Base-by-base conservation (phyloP, 208 protist genomes). In the Crithidia fasciculata region DNA sequence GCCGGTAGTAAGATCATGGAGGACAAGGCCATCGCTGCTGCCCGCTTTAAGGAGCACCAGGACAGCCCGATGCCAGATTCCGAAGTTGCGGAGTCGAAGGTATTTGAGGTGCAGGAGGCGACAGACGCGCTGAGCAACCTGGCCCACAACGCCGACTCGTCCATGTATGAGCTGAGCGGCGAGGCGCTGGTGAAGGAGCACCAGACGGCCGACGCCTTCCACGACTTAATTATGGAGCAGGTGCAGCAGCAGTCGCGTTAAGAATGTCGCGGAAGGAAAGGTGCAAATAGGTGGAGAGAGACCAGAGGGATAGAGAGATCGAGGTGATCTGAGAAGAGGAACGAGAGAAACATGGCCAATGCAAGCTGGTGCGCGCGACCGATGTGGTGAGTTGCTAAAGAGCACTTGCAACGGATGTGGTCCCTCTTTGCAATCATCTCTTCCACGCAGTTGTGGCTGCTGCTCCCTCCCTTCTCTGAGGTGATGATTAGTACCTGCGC, bases 121-220 rank as follows among this genome's bases (percentile, higher is more conserved):
- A 87, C 86, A 2, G 92, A 96, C 76, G 84, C 89, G 2, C 78
- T 96, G 56, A 92, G 85, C 81, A 96, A 96, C 78, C 75, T 96
- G 44, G 85, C 76, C 53, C 88, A 93, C 80, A 92, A 90, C 72
- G 74, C 77, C 8, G 80, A 86, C 7, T 68, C 56, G 19, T 64
- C 72, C 15, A 47, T 62, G 44, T 81, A 82, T 60, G 68, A 78
- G 67, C 64, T 87, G 65, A 45, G 13, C 18, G 79, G 82, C 3
- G 73, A 86, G 28, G 50, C 82, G 9, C 53, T 76, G 39, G 58
- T 85, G 28, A 56, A 83, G 53, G 69, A 72, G n/a, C 63, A 69
- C 18, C 77, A 83, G 55, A 69, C 40, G 8, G 59, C 60, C 9
- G 73, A 82, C 18, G 78, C 79, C 5, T 88, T 88, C 55, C 72